These are phyloP conservation scores for Kodamaea neixiangensis DNA, from an alignment of 805 yeast genomes.

Conservation along the genomic window DNA sequence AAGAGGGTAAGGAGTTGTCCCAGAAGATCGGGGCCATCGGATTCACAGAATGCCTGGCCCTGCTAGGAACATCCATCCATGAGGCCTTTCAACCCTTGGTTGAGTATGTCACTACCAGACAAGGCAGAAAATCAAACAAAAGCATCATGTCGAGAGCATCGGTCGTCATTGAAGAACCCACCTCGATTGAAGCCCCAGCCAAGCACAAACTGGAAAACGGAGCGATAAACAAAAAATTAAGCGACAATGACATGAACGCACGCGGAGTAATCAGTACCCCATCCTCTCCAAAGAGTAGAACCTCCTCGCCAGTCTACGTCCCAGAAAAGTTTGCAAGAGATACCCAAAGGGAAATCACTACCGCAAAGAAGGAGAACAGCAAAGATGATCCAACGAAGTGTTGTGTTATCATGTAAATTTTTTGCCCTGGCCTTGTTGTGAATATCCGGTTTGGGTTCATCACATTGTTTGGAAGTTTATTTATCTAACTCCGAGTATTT, in stretches of 20 bases:
- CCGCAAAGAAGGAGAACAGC: neutral
- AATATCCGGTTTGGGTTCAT: neutral
- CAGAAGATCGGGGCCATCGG: conserved; percentile 25
- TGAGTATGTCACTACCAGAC: conserved; percentile 8
- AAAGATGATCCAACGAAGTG: neutral
- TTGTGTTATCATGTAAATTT: neutral
- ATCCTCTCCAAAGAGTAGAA: neutral
- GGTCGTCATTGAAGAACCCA: neutral
- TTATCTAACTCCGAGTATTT: neutral
- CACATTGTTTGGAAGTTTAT: neutral
- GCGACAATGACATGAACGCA: neutral
- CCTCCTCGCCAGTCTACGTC: neutral
- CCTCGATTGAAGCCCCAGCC: neutral
- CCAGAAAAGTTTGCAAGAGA: neutral
- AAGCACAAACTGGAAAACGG: neutral
- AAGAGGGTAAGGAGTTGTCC: conserved; percentile 34
- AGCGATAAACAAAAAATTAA: neutral
- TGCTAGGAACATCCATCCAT: conserved; percentile 20
- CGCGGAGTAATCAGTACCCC: neutral
- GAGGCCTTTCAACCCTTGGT: conserved; percentile 34
- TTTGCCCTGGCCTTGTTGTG: neutral
- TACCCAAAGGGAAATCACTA: neutral
- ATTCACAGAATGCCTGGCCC: conserved; percentile 32
- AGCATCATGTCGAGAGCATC: conserved; percentile 5
- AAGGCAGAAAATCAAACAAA: conserved; percentile 6